Base-by-base conservation (phyloP, 177 flowering plant genomes). In the Vitis hybrid region DNA sequence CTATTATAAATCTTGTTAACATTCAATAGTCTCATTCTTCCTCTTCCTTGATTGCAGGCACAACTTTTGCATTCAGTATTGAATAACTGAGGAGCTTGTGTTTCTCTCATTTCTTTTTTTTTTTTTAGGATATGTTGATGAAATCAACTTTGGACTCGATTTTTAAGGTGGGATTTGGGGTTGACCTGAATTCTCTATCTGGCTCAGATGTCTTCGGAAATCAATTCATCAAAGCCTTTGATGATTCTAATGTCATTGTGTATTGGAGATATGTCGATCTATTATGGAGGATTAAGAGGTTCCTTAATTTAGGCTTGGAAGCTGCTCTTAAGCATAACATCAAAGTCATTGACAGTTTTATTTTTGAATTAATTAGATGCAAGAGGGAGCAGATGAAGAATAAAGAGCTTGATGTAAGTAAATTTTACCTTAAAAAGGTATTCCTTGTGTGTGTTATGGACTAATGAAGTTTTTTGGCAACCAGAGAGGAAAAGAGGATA, bases 221-320 rank as follows among this genome's bases (percentile, higher is more conserved):
- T 12, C 50, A 9, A 19, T 70, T 64, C 30, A 11, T 32, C 16
- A 54, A 67, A n/a, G 76, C 76, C 2, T 73, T 73, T 62, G 71
- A 73, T 56, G 61, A 73, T n/a, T 16, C 76, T 19, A 73, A 52
- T 57, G 58, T 18, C 6, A 12, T 60, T 1, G 54, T 40, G 4
- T 46, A 11, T 8, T 62, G 69, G 66, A 58, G 82, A 50, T 79
- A 73, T 59, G 79, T 79, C 2, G 82, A 79, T 55, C 4, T 59
- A 5, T 66, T 67, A 3, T 79, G 82, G 77, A 75, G 56, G 70
- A 70, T 79, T 16, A 75, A 76, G 51, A 70, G 40, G 55, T 72
- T 66, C 58, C 35, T 72, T 1, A 73, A 73, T 27, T 6, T 79
- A 10, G 79, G 79, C 2, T 72, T 21, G 40, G 82, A 79, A 59